Conservation (phyloP, 2,329 filamentous ascomycete species). For the Fusarium neocosmosporiellum region DNA sequence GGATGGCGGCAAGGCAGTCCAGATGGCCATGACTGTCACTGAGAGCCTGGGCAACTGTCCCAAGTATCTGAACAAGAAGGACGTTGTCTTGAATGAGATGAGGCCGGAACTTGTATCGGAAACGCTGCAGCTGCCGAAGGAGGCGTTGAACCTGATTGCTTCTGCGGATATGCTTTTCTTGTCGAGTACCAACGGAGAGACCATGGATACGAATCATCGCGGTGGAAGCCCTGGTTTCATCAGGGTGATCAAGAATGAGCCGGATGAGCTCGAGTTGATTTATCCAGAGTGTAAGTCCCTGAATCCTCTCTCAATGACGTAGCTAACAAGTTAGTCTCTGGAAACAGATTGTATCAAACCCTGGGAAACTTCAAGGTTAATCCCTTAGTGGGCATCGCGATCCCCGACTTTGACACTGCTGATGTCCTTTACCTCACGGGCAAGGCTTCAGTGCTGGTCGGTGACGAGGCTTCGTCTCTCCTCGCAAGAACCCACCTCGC, state of each 20-base stretch:
- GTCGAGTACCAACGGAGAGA: constrained; percentile 70
- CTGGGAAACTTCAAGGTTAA: constrained; percentile 79
- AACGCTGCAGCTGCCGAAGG: constrained; percentile 57
- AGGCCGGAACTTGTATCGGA: constrained; percentile 61
- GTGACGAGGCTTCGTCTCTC: constrained; percentile 68
- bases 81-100: constrained; percentile 61
- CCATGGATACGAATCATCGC: constrained; percentile 88
- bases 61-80: constrained; percentile 85
- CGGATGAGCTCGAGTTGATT: constrained; percentile 62
- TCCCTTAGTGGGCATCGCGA: constrained; percentile 74
- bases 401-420: constrained; percentile 80
- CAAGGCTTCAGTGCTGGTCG: constrained; percentile 72
- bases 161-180: constrained; percentile 83
- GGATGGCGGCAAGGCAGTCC: constrained; percentile 50
- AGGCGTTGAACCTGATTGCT: constrained; percentile 68
- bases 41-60: constrained; percentile 86
- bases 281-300: constrained; percentile 76
- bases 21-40: constrained; percentile 75
- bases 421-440: constrained; percentile 82
- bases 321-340: constrained; percentile 64
- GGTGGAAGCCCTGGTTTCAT: constrained; percentile 82
- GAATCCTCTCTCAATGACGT: background rate
- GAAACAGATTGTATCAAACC: constrained; percentile 86
- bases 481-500: constrained; percentile 79
- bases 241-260: constrained; percentile 70